These are phyloP conservation scores for Phoenix roebelenii DNA, from an alignment of 176 grass and related monocot species.

Conservation along the genomic window DNA sequence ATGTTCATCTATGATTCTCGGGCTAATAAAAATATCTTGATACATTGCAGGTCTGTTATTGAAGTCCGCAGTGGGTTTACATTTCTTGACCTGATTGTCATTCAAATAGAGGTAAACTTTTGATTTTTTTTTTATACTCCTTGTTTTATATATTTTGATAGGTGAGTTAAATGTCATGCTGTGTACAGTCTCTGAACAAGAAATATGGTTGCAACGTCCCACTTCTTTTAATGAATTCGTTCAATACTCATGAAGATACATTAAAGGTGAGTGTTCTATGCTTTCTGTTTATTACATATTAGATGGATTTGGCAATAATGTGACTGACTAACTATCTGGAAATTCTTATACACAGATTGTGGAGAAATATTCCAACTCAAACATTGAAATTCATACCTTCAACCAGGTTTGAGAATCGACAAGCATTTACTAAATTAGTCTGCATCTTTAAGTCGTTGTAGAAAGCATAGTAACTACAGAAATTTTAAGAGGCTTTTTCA, in stretches of 20 bases:
- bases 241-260: constrained; percentile 93
- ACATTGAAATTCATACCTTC: constrained; percentile 88
- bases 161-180: neutral
- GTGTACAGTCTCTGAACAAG: constrained; percentile 69
- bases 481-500: too few relatives aligned
- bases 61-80: constrained; percentile 91
- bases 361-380: constrained; percentile 73
- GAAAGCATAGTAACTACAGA: too few relatives aligned
- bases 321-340: too few relatives aligned
- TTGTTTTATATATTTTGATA: neutral
- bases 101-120: constrained; percentile 71
- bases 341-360: constrained; percentile 50
- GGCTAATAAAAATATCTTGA: too few relatives aligned
- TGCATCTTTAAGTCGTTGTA: too few relatives aligned
- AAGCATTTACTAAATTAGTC: neutral
- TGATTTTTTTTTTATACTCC: neutral
- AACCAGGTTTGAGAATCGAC: constrained; percentile 43
- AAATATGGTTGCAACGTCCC: constrained; percentile 92
- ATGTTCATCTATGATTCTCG: too few relatives aligned
- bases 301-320: too few relatives aligned
- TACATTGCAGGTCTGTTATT: constrained; percentile 55
- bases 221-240: constrained; percentile 95
- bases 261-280: constrained; percentile 36
- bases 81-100: constrained; percentile 87
- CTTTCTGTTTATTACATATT: too few relatives aligned